Conservation (phyloP, 2,329 filamentous ascomycete species). For the Pseudogymnoascus destructans region DNA sequence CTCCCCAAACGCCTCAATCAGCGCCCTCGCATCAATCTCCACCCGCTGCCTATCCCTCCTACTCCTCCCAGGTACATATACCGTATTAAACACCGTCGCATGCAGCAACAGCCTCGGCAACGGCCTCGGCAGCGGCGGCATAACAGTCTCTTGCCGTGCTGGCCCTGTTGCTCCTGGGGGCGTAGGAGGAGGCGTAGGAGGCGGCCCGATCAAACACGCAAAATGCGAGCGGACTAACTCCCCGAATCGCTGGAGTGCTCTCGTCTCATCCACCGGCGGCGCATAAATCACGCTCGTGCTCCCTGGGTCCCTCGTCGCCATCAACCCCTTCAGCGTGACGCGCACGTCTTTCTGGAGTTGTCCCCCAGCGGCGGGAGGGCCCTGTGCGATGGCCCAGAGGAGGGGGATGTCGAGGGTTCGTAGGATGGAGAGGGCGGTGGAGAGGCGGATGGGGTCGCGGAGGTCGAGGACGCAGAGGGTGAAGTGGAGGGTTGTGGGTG, state of each 20-base stretch:
- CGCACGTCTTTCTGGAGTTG: constrained; percentile 25
- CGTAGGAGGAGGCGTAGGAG: background rate
- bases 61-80: constrained; percentile 42
- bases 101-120: constrained; percentile 49
- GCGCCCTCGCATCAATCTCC: constrained; percentile 39
- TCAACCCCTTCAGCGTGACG: constrained; percentile 41
- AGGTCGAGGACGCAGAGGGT: constrained; percentile 82
- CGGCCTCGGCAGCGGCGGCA: background rate
- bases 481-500: constrained; percentile 68
- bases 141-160: background rate
- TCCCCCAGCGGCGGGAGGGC: constrained; percentile 31
- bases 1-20: constrained; percentile 48
- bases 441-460: constrained; percentile 34
- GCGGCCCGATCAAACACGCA: background rate
- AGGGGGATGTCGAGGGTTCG: constrained; percentile 31
- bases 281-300: constrained; percentile 53
- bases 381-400: constrained; percentile 26
- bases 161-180: background rate
- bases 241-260: background rate
- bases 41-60: background rate
- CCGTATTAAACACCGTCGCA: constrained; percentile 75
- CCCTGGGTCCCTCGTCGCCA: constrained; percentile 45
- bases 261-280: constrained; percentile 37
- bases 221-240: background rate
- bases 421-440: constrained; percentile 34